phyloP scores from a whole-genome alignment of 371 early-diverging fungal species.

The Phascolomyces articulosus region DNA sequence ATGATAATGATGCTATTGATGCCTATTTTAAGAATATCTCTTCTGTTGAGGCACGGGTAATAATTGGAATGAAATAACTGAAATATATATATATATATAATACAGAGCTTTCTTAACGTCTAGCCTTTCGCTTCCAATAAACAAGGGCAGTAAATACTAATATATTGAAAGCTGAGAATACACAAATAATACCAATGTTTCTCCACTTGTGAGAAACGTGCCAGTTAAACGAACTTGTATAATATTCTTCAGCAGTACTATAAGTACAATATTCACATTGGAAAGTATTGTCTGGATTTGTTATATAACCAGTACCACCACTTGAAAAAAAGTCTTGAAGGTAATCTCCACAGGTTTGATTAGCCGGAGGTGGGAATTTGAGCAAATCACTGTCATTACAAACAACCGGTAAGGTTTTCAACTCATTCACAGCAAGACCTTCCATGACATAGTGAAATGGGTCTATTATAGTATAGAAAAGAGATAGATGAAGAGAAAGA shows the following conservation, averaged over 20 bases:
- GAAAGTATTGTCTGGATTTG: slow-evolving; percentile 39
- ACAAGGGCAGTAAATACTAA: slow-evolving; percentile 27
- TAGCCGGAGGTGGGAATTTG: slow-evolving; percentile 52
- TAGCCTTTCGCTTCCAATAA: slow-evolving; percentile 23
- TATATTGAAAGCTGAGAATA: slow-evolving; percentile 53
- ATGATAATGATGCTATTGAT: too few species aligned
- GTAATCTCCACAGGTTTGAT: slow-evolving; percentile 62
- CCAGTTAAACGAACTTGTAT: slow-evolving; percentile 18
- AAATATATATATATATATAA: not conserved
- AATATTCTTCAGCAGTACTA: slow-evolving; percentile 56
- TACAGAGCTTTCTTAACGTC: slow-evolving; percentile 15
- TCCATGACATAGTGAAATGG: slow-evolving; percentile 74
- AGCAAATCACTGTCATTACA: slow-evolving; percentile 55
- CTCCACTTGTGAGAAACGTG: slow-evolving; percentile 64
- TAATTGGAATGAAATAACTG: too few species aligned
- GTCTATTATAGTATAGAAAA: slow-evolving; percentile 3
- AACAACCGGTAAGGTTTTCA: slow-evolving; percentile 44
- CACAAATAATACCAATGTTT: slow-evolving; percentile 62
- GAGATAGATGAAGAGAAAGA: not conserved
- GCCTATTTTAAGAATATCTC: too few species aligned
- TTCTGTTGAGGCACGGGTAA: too few species aligned
- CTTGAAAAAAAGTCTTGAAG: slow-evolving; percentile 45
- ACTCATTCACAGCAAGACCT: slow-evolving; percentile 64
- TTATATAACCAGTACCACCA: slow-evolving; percentile 57
- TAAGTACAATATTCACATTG: slow-evolving; percentile 66